A percentile compares a stretch with the other conserved stretches of the same genome.
Evolutionary conservation across 1,284 basidiomycete genomes (phyloP).

Genomic region (Amylostereum areolatum): DNA sequence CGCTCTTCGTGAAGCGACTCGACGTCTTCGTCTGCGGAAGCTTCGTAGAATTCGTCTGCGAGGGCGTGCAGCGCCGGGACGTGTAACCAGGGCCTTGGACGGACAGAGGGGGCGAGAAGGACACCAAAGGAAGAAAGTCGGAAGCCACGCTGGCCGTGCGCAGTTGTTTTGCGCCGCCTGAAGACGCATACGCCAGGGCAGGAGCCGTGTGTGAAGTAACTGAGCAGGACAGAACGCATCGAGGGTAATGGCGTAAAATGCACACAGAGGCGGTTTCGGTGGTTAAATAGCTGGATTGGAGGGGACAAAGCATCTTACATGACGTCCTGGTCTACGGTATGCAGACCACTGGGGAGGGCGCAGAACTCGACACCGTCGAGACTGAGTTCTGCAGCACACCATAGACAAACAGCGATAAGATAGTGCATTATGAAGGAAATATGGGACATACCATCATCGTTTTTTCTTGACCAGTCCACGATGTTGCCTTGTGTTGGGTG

Average conservation of each 20-base stretch:
- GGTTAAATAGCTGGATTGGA: constrained; percentile 3
- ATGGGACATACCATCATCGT: constrained; percentile 47
- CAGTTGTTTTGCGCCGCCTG: constrained; percentile 55
- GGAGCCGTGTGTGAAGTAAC: constrained; percentile 67
- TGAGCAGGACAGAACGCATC: constrained; percentile 18
- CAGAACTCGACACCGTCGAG: constrained; percentile 72
- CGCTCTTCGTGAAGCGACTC: constrained; percentile 45
- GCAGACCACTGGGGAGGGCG: constrained; percentile 73
- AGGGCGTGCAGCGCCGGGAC: constrained; percentile 55
- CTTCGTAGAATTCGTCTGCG: constrained; percentile 47
- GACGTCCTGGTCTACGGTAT: constrained; percentile 69
- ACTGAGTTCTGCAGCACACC: constrained; percentile 44
- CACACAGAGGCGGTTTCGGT: not conserved
- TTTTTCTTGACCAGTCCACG: constrained; percentile 68
- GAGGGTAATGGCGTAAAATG: too few species aligned
- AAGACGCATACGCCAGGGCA: constrained; percentile 70
- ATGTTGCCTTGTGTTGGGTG: constrained; percentile 75
- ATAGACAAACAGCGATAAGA: not conserved
- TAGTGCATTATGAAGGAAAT: not conserved
- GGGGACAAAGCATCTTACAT: constrained; percentile 42
- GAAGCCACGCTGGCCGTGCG: constrained; percentile 70
- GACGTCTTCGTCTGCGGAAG: constrained; percentile 38
- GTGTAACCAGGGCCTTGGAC: constrained; percentile 70
- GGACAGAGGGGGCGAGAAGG: constrained; percentile 53
- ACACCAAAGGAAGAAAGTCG: constrained; percentile 74